Evolutionary conservation across 1,284 basidiomycete species (phyloP).

Genomic region (Chalciporus sp.): DNA sequence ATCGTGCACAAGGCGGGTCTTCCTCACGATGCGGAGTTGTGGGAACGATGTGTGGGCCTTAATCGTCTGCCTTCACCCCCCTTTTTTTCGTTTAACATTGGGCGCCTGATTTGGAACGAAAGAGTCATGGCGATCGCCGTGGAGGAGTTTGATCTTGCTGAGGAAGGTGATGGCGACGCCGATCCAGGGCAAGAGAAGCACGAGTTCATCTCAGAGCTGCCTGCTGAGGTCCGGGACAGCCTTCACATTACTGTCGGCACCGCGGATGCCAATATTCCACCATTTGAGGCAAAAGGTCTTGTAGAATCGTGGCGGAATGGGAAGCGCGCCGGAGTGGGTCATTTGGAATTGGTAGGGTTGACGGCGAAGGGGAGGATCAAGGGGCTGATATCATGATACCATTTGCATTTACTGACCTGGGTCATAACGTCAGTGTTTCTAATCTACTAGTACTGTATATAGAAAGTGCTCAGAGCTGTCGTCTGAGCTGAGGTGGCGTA

Average conservation of each 20-base stretch:
- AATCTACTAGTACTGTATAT: too few species aligned
- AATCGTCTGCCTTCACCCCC: conserved; percentile 47
- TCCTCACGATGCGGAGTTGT: conserved; percentile 52
- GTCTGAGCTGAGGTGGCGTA: too few species aligned
- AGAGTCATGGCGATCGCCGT: conserved; percentile 81
- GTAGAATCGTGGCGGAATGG: conserved; percentile 59
- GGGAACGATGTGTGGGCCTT: conserved; percentile 65
- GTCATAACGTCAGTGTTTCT: too few species aligned
- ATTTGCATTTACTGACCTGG: neutral
- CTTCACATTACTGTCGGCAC: conserved; percentile 94
- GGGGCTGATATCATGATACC: conserved; percentile 32
- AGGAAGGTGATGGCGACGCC: conserved; percentile 10
- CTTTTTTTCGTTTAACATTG: conserved; percentile 64
- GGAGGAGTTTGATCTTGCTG: conserved; percentile 49
- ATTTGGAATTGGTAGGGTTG: conserved; percentile 38
- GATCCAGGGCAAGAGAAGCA: conserved; percentile 42
- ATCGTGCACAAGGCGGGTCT: conserved; percentile 75
- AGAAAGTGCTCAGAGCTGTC: too few species aligned
- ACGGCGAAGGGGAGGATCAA: conserved; percentile 44
- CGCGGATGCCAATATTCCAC: conserved; percentile 47
- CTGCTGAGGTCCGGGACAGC: conserved; percentile 47
- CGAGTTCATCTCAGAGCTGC: conserved; percentile 52
- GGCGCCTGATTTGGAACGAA: conserved; percentile 74
- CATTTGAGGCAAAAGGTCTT: conserved; percentile 74
- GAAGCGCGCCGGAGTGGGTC: conserved; percentile 31